Evolutionary conservation across 208 protist species (phyloP), one percentile per base, ranked within the genome.

Genomic region (Wallacemonas sp.): DNA sequence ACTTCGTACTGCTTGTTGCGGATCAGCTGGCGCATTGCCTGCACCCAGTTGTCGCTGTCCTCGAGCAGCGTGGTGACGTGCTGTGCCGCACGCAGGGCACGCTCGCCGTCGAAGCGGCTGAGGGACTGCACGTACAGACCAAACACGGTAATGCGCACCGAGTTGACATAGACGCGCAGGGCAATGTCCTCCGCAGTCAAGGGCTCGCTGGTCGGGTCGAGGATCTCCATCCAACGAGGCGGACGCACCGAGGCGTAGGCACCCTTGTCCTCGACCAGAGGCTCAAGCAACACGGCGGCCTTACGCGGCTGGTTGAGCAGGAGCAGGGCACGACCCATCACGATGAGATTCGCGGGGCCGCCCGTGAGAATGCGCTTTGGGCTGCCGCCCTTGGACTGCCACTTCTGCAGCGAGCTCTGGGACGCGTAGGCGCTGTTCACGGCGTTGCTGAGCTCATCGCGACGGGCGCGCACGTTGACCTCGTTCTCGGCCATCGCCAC

Each of bases 371-470:
- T 72, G 0, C 85, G 81, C 79, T 87, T 88, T 45, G 81, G 85
- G 1, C 79, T 89, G 33, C 75, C 81, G 38, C 83, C 78, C 38
- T 85, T 84, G 32, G 68, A 45, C 55, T 87, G 79, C 74, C 90
- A 96, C 49, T 76, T 76, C 68, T 92, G 87, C 66, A 96, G 78
- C 5, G 81, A 81, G 45, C 76, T 79, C 72, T 93, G 87, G n/a
- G 90, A 89, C 31, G 85, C 87, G 67, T 96, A 96, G 31, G 90
- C 90, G 66, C 74, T 85, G 67, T 76, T 93, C 10, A 93, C 90
- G 8, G 90, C 90, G 72, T 96, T 77, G 73, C 79, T 93, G 26
- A 96, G 72, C 79, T 93, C 76, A 45, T 80, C 70, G 38, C 85
- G 74, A 1, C 87, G 90, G 55, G 82, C 67, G 2, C 61, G 75